Evolutionary conservation across 164 flowering plant genomes (phyloP), one percentile per base, ranked within the genome.

Genomic region (Euptelea pleiosperma): DNA sequence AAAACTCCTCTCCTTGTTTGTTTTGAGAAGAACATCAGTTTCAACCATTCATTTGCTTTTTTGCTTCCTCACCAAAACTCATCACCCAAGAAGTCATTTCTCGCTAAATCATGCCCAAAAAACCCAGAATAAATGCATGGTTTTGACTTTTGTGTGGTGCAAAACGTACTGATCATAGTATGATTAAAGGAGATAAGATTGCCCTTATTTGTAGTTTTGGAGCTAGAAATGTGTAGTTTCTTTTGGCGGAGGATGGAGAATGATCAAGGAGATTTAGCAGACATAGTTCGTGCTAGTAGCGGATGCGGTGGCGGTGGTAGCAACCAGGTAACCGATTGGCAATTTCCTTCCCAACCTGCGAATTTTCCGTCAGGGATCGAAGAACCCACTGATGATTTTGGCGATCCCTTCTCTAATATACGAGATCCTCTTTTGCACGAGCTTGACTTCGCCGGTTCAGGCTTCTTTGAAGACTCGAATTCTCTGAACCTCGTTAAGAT

Each of bases 201-300:
- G n/a, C n/a, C n/a, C n/a, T n/a, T n/a, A n/a, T 9, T 48, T 16
- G 3, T 10, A 42, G 25, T 16, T 40, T 21, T 34, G 7, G 6
- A 47, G 54, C 18, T 21, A 56, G 21, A 58, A 55, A 77, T 73
- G 77, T 74, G 78, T 61, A 77, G 76, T 31, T 61, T 60, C 35
- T 69, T 68, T 33, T 47, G 45, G 47, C 57, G 69, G 25, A 58
- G 15, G 14, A 83, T 85, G 91, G 88, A 85, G 34, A 77, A 79
- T 48, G 72, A 74, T 67, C 85, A 80, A 47, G 96, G 96, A 2
- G 97, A 89, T 66, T 76, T 89, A 37, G 80, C 84, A 0, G 97
- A 89, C 58, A 83, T 89, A 45, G 57, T 89, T n/a, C 72, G 94
- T 48, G 87, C 78, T 1, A 60, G 76, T 30, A 65, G 78, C 21